A percentile compares a stretch with the other conserved stretches of the same genome.
These are phyloP conservation scores for Xerocomus nothofagi DNA, from an alignment of 1,284 basidiomycete species.

Conservation along the genomic window DNA sequence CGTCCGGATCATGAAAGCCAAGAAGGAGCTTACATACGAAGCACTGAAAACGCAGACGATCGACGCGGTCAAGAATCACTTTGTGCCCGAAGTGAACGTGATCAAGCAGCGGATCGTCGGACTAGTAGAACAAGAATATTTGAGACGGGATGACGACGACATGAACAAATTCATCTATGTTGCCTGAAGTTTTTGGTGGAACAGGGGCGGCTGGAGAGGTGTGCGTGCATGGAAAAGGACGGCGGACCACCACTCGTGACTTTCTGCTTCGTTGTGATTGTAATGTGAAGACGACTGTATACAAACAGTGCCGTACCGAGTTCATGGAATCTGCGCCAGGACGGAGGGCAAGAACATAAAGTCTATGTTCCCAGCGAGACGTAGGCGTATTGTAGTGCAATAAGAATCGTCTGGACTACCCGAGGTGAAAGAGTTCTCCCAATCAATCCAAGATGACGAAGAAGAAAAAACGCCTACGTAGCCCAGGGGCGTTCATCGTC, in stretches of 20 bases:
- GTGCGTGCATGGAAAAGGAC: neutral
- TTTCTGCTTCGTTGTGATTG: neutral
- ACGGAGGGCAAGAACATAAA: neutral
- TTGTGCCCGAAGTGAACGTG: conserved; percentile 67
- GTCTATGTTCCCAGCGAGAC: neutral
- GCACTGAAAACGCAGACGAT: conserved; percentile 78
- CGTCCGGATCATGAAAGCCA: conserved; percentile 91
- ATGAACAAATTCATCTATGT: conserved; percentile 76
- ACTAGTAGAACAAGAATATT: conserved; percentile 85
- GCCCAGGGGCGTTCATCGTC: neutral
- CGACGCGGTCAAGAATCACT: conserved; percentile 78
- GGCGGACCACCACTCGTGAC: neutral
- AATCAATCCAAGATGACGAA: neutral
- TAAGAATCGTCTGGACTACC: neutral
- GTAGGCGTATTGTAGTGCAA: neutral
- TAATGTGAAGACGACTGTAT: neutral
- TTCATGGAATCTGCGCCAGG: neutral
- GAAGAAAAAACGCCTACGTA: neutral
- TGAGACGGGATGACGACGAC: conserved; percentile 74
- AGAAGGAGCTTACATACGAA: conserved; percentile 79
- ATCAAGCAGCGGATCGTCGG: conserved; percentile 85
- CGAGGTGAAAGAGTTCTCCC: neutral
- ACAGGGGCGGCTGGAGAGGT: neutral
- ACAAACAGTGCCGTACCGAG: neutral
- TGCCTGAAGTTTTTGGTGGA: conserved; percentile 39